Conservation (phyloP, 129 eudicot genomes). For the Chrysanthemum makinoi region DNA sequence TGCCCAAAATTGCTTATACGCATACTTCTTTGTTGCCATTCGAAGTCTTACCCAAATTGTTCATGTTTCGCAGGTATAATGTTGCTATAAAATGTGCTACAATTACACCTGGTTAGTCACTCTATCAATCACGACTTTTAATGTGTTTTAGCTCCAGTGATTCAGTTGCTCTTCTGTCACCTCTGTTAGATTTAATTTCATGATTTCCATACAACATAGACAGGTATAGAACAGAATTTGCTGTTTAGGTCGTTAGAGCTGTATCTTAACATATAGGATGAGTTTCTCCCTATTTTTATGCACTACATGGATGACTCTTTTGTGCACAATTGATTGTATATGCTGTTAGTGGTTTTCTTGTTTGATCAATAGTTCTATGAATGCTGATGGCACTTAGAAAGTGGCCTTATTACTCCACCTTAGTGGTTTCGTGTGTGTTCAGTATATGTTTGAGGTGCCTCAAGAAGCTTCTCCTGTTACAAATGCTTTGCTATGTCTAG, state of each 20-base stretch:
- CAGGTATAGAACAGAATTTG: background rate
- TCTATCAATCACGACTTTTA: background rate
- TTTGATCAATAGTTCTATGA: constrained; percentile 2
- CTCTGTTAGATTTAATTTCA: background rate
- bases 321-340: background rate
- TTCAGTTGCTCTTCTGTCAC: background rate
- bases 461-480: background rate
- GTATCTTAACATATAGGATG: constrained; percentile 4
- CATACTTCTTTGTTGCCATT: constrained; percentile 10
- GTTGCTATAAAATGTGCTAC: constrained; percentile 99
- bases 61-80: constrained; percentile 62
- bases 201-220: background rate
- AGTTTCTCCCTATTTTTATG: constrained; percentile 3
- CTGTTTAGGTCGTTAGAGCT: constrained; percentile 7
- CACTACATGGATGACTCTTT: background rate
- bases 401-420: background rate
- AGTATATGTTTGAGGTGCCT: background rate
- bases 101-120: constrained; percentile 84
- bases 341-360: constrained; percentile 8
- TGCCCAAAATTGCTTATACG: background rate
- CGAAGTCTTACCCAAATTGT: constrained; percentile 6
- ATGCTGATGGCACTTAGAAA: constrained; percentile 13
- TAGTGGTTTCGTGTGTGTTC: background rate
- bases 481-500: constrained; percentile 7
- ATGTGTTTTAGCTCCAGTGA: background rate